Evolutionary conservation across 352 stramenopile genomes (phyloP).

Genomic region (Pythium vanterpoolii): DNA sequence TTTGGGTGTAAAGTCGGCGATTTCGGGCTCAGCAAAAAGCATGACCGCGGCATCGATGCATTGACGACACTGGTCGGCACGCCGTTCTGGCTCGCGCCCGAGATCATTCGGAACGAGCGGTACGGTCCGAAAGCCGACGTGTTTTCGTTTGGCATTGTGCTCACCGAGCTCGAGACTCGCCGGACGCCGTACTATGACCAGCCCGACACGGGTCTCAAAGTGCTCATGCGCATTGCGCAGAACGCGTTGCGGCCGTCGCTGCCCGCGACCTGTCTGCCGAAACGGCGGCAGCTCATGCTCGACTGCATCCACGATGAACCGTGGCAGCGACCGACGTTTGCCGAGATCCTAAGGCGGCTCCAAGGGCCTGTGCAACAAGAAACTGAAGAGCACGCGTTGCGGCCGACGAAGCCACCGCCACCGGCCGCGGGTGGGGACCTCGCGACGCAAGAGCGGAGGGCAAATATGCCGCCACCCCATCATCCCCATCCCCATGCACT

Average conservation of each 20-base stretch:
- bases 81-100: conserved; percentile 83
- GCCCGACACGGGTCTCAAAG: conserved; percentile 65
- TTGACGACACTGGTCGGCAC: conserved; percentile 84
- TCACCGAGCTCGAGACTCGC: conserved; percentile 83
- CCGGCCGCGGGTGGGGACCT: neutral
- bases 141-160: conserved; percentile 89
- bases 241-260: conserved; percentile 73
- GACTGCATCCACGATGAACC: conserved; percentile 70
- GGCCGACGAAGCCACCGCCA: conserved; percentile 19
- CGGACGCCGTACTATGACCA: conserved; percentile 81
- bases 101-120: conserved; percentile 85
- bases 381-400: conserved; percentile 49
- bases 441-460: conserved; percentile 11
- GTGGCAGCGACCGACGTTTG: conserved; percentile 60
- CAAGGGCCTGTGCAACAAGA: conserved; percentile 78
- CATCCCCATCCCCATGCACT: conserved; percentile 12
- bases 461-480: neutral
- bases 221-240: conserved; percentile 78
- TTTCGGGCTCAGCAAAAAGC: conserved; percentile 80
- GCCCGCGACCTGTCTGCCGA: conserved; percentile 47
- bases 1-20: conserved; percentile 88
- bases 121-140: conserved; percentile 80
- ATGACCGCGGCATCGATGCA: conserved; percentile 80
- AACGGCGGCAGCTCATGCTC: conserved; percentile 62
- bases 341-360: conserved; percentile 64